phyloP scores from a whole-genome alignment of 495 filamentous ascomycete genomes.

The Annulohypoxylon nitens region DNA sequence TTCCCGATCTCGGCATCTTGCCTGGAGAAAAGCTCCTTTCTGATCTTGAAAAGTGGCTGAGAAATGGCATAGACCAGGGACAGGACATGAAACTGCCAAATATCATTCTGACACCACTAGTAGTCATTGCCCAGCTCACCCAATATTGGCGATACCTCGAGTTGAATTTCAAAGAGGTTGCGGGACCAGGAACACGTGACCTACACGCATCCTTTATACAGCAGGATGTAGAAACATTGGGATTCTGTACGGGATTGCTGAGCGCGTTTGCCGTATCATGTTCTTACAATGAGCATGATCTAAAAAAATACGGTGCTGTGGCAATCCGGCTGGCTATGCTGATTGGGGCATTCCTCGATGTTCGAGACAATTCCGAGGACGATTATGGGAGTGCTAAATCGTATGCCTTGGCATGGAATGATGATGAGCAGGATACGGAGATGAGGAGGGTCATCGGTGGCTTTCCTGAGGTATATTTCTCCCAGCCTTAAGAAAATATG shows the following conservation, averaged over 20 bases:
- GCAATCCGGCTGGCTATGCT: conserved; percentile 8
- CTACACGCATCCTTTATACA: neutral
- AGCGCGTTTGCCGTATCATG: neutral
- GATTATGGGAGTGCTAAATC: neutral
- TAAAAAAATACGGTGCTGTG: neutral
- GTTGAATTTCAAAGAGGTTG: neutral
- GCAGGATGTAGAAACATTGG: neutral
- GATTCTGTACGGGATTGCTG: conserved; percentile 2
- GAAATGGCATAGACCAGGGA: neutral
- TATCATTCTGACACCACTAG: conserved; percentile 3
- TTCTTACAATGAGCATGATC: neutral
- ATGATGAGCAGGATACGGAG: neutral
- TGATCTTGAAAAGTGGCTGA: neutral
- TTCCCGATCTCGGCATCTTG: neutral
- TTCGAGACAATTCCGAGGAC: neutral
- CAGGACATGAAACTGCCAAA: neutral
- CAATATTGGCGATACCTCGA: conserved; percentile 13
- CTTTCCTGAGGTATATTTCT: conserved; percentile 38
- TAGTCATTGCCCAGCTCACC: neutral
- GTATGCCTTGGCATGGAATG: conserved; percentile 2
- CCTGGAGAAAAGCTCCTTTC: neutral
- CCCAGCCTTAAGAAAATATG: no score
- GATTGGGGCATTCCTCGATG: conserved; percentile 3
- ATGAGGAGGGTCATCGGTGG: neutral
- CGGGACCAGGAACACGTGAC: neutral